A percentile compares a stretch with the other conserved stretches of the same genome.
Evolutionary conservation across 768 basidiomycete species (phyloP).

Genomic region (Calocera viscosa): DNA sequence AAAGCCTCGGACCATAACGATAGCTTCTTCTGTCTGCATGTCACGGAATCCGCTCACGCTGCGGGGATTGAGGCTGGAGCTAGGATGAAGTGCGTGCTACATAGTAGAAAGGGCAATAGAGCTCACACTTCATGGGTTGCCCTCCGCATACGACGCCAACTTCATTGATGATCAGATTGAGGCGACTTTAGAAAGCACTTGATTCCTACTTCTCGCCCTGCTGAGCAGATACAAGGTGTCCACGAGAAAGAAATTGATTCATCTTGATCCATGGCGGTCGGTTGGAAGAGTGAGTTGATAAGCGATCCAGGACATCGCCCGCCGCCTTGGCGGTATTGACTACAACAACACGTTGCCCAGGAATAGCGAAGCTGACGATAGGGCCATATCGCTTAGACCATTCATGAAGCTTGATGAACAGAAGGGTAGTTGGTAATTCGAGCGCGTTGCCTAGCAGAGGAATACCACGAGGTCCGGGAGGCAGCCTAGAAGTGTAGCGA

Average conservation of each 20-base stretch:
- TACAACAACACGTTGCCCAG: neutral
- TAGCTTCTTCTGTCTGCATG: neutral
- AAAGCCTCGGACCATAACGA: neutral
- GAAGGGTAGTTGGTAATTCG: constrained; percentile 20
- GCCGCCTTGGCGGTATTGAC: neutral
- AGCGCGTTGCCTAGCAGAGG: constrained; percentile 21
- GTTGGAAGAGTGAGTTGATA: neutral
- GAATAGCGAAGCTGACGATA: neutral
- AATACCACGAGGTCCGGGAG: constrained; percentile 1
- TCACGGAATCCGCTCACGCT: neutral
- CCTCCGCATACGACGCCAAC: neutral
- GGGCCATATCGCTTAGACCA: constrained; percentile 45
- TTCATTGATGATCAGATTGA: neutral
- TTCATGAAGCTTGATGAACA: constrained; percentile 48
- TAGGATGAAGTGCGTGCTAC: neutral
- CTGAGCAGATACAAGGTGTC: neutral
- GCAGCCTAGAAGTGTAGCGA: neutral
- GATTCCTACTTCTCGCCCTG: neutral
- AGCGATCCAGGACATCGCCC: neutral
- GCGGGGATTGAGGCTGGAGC: neutral
- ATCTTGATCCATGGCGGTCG: neutral
- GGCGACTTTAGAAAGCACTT: neutral
- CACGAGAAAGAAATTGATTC: neutral
- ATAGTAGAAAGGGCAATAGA: too few relatives aligned
- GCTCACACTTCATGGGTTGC: neutral